These are phyloP conservation scores for Bruguiera hainesii DNA, from an alignment of 441 rosid species.

Conservation along the genomic window DNA sequence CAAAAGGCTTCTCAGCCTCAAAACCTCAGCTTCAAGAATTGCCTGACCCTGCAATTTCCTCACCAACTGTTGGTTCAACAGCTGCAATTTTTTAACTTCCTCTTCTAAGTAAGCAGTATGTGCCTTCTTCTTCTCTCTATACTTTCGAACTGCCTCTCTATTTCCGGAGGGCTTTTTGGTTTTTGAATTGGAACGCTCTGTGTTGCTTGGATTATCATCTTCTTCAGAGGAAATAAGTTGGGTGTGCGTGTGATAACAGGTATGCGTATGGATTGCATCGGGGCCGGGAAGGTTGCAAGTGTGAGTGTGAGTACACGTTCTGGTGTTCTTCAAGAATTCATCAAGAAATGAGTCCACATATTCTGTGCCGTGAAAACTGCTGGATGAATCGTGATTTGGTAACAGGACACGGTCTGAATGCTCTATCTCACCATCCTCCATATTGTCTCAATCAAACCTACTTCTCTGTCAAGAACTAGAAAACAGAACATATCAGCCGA, in stretches of 20 bases:
- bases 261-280: conserved; percentile 53
- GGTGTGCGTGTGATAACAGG: conserved; percentile 68
- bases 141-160: conserved; percentile 69
- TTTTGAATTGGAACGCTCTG: conserved; percentile 24
- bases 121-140: conserved; percentile 78
- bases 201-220: conserved; percentile 29
- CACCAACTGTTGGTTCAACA: conserved; percentile 42
- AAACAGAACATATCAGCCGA: conserved; percentile 12
- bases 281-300: conserved; percentile 57
- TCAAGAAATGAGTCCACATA: conserved; percentile 36
- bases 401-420: conserved; percentile 29
- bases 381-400: conserved; percentile 22
- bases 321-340: conserved; percentile 33
- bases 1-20: conserved; percentile 47
- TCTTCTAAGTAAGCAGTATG: conserved; percentile 63
- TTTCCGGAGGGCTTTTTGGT: conserved; percentile 54
- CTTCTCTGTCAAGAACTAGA: background rate
- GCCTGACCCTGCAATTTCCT: conserved; percentile 52
- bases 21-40: conserved; percentile 46
- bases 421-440: conserved; percentile 45
- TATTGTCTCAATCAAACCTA: conserved; percentile 16
- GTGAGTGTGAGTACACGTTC: conserved; percentile 56
- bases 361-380: conserved; percentile 24
- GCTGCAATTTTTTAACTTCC: conserved; percentile 51
- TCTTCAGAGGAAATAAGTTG: conserved; percentile 38